Evolutionary conservation across 73 alveolate genomes (phyloP).

Genomic region (Breviolum minutum): DNA sequence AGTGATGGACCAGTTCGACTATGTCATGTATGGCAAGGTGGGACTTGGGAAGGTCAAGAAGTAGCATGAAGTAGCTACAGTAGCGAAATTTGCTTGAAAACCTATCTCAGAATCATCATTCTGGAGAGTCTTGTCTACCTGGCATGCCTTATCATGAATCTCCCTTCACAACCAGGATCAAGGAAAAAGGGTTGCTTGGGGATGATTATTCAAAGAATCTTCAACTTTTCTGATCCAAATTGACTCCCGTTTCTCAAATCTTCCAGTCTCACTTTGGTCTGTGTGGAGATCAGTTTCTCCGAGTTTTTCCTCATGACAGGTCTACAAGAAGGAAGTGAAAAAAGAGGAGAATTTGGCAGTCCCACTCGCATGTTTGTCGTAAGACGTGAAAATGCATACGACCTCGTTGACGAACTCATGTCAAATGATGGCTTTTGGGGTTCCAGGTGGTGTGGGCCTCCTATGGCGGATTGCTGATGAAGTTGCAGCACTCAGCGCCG

Average conservation of each 20-base stretch:
- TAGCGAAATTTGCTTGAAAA: not conserved
- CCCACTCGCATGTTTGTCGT: not conserved
- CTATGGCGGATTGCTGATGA: conserved; percentile 86
- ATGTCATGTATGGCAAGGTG: conserved; percentile 88
- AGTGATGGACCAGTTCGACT: conserved; percentile 91
- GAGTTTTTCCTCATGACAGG: conserved; percentile 4
- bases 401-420: not conserved
- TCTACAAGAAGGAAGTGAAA: conserved; percentile 87
- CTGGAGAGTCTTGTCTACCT: no score
- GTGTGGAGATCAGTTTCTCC: not conserved
- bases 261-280: no score
- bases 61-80: not conserved
- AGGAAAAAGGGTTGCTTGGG: no score
- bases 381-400: not conserved
- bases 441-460: conserved; percentile 91
- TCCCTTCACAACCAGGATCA: no score
- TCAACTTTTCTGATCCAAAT: no score
- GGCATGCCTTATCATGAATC: no score
- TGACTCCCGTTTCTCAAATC: no score
- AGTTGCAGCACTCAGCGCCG: not conserved
- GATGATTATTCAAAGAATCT: no score
- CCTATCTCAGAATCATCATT: no score
- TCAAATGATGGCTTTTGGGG: not conserved
- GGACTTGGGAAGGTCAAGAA: not conserved
- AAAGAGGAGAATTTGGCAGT: conserved; percentile 84